Evolutionary conservation across 805 yeast genomes (phyloP).

Genomic region (Yarrowia porcina): DNA sequence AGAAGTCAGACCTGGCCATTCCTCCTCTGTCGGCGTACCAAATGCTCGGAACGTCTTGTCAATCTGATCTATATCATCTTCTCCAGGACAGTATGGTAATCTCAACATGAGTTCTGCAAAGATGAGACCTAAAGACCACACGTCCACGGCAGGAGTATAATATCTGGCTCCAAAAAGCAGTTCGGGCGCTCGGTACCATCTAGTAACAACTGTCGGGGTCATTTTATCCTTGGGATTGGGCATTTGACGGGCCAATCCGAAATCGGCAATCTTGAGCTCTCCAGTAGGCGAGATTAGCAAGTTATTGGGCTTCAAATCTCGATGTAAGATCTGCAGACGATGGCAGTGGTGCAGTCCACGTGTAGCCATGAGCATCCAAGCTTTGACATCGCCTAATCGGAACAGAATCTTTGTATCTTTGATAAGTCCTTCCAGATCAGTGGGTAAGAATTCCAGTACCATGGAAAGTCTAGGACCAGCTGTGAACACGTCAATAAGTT

Average conservation of each 20-base stretch:
- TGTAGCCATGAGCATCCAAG: constrained; percentile 92
- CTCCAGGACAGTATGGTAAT: constrained; percentile 92
- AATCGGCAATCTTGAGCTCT: constrained; percentile 90
- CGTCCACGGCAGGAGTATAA: constrained; percentile 84
- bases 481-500: constrained; percentile 81
- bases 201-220: constrained; percentile 91
- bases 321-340: constrained; percentile 80
- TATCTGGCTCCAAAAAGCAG: constrained; percentile 82
- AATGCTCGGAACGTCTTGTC: constrained; percentile 92
- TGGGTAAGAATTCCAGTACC: constrained; percentile 89
- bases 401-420: constrained; percentile 75
- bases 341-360: constrained; percentile 96
- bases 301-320: constrained; percentile 93
- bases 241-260: constrained; percentile 86
- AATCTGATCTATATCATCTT: constrained; percentile 82
- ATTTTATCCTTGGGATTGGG: constrained; percentile 62
- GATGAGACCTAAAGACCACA: constrained; percentile 96
- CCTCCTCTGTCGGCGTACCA: constrained; percentile 91
- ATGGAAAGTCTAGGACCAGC: constrained; percentile 63
- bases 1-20: constrained; percentile 85
- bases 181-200: constrained; percentile 99
- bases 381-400: constrained; percentile 80
- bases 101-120: constrained; percentile 95
- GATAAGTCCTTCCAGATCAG: constrained; percentile 85
- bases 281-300: constrained; percentile 84